Evolutionary conservation across 768 basidiomycete genomes (phyloP).

Genomic region (Cubamyces sp.): DNA sequence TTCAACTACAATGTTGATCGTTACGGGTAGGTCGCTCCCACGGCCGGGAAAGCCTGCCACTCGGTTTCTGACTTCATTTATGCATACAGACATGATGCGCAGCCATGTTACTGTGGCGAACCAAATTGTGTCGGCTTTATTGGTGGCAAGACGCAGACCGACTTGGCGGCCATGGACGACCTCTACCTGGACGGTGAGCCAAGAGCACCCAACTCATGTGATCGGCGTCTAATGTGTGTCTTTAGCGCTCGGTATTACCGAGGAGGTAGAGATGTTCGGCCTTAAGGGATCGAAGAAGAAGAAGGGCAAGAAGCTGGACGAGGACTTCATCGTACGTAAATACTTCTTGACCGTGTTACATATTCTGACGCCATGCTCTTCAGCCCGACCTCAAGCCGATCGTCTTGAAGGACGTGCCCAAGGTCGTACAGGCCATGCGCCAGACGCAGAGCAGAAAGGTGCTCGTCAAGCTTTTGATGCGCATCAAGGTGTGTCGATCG

Average conservation of each 20-base stretch:
- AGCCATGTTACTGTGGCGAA: slow-evolving; percentile 94
- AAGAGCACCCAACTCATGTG: neutral
- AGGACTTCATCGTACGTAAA: slow-evolving; percentile 81
- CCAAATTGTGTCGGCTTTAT: slow-evolving; percentile 94
- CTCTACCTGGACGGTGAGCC: slow-evolving; percentile 85
- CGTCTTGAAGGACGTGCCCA: slow-evolving; percentile 79
- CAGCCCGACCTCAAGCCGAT: slow-evolving; percentile 83
- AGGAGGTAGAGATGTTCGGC: slow-evolving; percentile 81
- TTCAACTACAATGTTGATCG: slow-evolving; percentile 99
- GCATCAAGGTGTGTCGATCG: slow-evolving; percentile 66
- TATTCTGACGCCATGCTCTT: neutral
- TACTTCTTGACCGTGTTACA: neutral
- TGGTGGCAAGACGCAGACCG: slow-evolving; percentile 98
- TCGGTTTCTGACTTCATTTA: neutral
- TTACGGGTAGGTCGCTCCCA: slow-evolving; percentile 71
- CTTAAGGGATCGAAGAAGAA: slow-evolving; percentile 89
- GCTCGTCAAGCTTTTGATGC: slow-evolving; percentile 77
- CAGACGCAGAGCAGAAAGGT: slow-evolving; percentile 87
- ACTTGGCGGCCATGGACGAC: slow-evolving; percentile 93
- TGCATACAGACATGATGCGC: slow-evolving; percentile 82
- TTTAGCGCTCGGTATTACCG: slow-evolving; percentile 89
- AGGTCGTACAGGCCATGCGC: slow-evolving; percentile 88
- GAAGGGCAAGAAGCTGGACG: slow-evolving; percentile 91
- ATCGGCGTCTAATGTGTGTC: slow-evolving; percentile 7
- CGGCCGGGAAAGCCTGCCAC: neutral